Evolutionary conservation across 192 early-diverging fungal species (phyloP), one percentile per base, ranked within the genome.

Genomic region (Coemansia sp.): DNA sequence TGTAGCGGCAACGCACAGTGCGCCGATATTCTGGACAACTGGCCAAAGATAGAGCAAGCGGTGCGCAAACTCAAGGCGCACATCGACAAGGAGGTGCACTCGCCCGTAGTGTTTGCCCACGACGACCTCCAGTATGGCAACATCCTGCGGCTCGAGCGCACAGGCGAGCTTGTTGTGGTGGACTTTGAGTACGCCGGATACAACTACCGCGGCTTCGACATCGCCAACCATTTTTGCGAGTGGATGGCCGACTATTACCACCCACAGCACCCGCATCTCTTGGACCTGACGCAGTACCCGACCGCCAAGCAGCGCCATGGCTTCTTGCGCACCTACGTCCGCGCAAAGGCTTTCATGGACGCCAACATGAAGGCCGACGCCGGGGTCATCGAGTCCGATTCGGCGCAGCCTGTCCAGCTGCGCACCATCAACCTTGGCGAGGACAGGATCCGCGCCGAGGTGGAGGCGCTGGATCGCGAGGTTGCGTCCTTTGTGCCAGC

Each of bases 81-180:
- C 24, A 84, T 92, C 7, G 85, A 83, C 4, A 66, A 71, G 21
- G 60, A 84, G 0, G 24, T 26, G 21, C 85, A 88, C 34, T 86
- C 84, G 7, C 92, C 93, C 1, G 64, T 93, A 0, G 92, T 96
- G 15, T 95, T 96, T 84, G 88, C 89, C n/a, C 94, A 96, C 72
- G 94, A 92, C 63, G 94, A 96, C 69, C 57, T 83, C 38, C 94
- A 96, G 83, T 94, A 93, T 69, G 94, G 94, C 39, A 96, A 96
- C 67, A 89, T 96, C 43, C 78, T 96, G n/a, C 81, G 88, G 46
- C 72, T 89, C 23, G 72, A 88, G 24, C 72, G 62, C 11, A 85
- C 77, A 4, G 84, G 79, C 46, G 86, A 90, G 57, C 75, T 95
- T 6, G 89, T 92, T 0, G 84, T 92, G 0, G 89, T 94, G 15